Evolutionary conservation across 345 rosid genomes (phyloP).

Genomic region (Eucalyptus erythrocorys): DNA sequence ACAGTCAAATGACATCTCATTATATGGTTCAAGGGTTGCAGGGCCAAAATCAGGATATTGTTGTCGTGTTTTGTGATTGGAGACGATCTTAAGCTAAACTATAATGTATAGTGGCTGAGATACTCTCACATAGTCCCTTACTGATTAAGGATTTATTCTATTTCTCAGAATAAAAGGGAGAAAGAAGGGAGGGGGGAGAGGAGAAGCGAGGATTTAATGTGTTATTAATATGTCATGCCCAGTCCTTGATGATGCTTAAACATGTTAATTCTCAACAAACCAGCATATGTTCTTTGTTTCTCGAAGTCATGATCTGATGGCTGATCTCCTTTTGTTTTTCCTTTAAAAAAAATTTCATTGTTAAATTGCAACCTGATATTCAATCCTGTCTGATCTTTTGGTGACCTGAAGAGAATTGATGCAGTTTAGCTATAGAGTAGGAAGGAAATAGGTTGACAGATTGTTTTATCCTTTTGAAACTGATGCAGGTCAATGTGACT

Average conservation of each 20-base stretch:
- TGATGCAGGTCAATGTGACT: conserved; percentile 51
- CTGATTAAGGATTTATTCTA: neutral
- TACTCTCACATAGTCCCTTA: neutral
- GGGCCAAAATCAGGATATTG: neutral
- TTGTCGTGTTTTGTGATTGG: neutral
- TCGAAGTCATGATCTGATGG: neutral
- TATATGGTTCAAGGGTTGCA: neutral
- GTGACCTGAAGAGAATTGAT: neutral
- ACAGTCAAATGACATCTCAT: neutral
- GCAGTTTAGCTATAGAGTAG: neutral
- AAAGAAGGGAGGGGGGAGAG: neutral
- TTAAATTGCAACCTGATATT: neutral
- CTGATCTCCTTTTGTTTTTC: neutral
- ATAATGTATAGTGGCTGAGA: neutral
- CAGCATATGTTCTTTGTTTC: neutral
- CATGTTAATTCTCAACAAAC: neutral
- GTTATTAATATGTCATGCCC: neutral
- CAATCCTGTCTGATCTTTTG: neutral
- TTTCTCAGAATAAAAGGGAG: neutral
- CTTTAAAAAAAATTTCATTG: neutral
- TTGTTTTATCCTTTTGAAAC: neutral
- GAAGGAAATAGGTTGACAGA: neutral
- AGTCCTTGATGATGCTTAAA: neutral
- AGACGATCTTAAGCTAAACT: neutral
- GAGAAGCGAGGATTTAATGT: neutral